These are phyloP conservation scores for Colletotrichum cuscutae DNA, from an alignment of 2,329 filamentous ascomycete genomes.

Conservation along the genomic window DNA sequence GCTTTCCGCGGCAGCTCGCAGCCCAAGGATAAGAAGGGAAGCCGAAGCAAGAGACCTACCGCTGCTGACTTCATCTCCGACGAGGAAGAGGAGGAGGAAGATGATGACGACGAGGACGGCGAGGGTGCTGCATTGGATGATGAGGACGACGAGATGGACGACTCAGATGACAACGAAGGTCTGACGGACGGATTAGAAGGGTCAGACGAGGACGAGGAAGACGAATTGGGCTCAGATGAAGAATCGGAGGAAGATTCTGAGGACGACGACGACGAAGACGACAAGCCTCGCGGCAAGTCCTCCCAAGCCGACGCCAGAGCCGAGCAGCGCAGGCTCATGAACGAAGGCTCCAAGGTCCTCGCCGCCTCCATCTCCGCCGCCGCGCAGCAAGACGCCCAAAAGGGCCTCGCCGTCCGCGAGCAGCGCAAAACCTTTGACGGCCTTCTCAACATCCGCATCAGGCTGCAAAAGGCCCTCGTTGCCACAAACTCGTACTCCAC, in stretches of 20 bases:
- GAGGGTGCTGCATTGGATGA: constrained; percentile 45
- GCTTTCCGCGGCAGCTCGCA: constrained; percentile 70
- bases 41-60: constrained; percentile 51
- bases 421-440: constrained; percentile 90
- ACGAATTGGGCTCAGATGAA: constrained; percentile 45
- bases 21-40: constrained; percentile 47
- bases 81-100: constrained; percentile 52
- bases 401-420: constrained; percentile 85
- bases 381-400: constrained; percentile 80
- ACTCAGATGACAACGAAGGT: constrained; percentile 41
- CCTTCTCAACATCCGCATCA: constrained; percentile 89
- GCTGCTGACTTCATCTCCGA: constrained; percentile 69
- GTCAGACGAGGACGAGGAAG: constrained; percentile 44
- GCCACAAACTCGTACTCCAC: constrained; percentile 79
- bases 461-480: constrained; percentile 89
- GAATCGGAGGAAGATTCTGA: constrained; percentile 47
- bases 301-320: constrained; percentile 52
- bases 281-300: constrained; percentile 19
- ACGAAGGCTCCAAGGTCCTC: constrained; percentile 73
- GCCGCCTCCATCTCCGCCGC: constrained; percentile 70
- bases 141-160: constrained; percentile 47
- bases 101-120: constrained; percentile 47
- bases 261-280: constrained; percentile 34
- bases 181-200: constrained; percentile 37
- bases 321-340: constrained; percentile 75